Percentiles rank a stretch among this genome's conserved stretches.
Conservation (phyloP, 768 basidiomycete genomes). For the Lactifluus piperatus region DNA sequence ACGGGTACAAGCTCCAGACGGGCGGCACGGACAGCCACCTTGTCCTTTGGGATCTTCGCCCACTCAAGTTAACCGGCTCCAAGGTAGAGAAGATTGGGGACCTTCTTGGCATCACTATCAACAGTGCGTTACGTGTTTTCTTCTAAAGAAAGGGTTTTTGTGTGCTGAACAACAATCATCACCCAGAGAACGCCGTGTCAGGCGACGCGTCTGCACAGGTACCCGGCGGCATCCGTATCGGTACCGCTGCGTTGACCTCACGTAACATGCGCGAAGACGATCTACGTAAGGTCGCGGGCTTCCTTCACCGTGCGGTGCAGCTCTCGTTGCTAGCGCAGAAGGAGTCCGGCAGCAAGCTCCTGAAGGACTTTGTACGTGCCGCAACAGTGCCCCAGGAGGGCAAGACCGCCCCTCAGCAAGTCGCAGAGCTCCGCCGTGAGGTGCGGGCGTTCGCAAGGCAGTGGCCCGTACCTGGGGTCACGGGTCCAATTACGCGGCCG, state of each 20-base stretch:
- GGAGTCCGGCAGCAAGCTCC: constrained; percentile 88
- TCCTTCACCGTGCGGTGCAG: constrained; percentile 93
- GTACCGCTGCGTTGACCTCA: constrained; percentile 89
- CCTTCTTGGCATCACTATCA: constrained; percentile 92
- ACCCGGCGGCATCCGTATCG: constrained; percentile 95
- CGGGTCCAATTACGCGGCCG: constrained; percentile 40
- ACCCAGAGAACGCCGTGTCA: constrained; percentile 89
- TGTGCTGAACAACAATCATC: not conserved
- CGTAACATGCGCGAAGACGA: constrained; percentile 88
- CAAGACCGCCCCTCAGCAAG: constrained; percentile 60
- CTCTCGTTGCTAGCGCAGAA: constrained; percentile 84
- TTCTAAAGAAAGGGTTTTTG: not conserved
- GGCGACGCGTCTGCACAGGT: constrained; percentile 94
- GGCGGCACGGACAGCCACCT: constrained; percentile 96
- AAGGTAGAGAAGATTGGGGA: constrained; percentile 99
- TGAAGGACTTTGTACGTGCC: constrained; percentile 91
- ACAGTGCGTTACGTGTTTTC: constrained; percentile 50
- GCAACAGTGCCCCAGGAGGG: constrained; percentile 62
- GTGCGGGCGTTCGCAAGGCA: constrained; percentile 72
- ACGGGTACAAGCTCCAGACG: constrained; percentile 96
- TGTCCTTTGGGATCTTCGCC: constrained; percentile 95
- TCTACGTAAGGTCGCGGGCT: constrained; percentile 77
- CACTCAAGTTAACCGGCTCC: constrained; percentile 91
- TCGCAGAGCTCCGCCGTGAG: constrained; percentile 68
- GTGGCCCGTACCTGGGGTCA: constrained; percentile 92